These are phyloP conservation scores for Boletus rubescentipes DNA, from an alignment of 768 basidiomycete genomes.

Conservation along the genomic window DNA sequence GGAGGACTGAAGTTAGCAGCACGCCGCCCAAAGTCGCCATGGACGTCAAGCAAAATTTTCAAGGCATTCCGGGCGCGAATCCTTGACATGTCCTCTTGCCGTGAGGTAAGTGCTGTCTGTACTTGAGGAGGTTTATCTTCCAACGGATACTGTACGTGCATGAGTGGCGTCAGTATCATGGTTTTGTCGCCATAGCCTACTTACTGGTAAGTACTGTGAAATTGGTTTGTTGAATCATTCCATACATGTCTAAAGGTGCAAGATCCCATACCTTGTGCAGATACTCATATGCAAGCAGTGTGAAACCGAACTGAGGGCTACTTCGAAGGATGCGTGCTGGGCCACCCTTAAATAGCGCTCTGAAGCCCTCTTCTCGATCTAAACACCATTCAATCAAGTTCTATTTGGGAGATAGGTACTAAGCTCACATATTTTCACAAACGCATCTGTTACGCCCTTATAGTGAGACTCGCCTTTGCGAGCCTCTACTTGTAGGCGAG, in stretches of 20 bases:
- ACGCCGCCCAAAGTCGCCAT: slow-evolving; percentile 81
- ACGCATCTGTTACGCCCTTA: slow-evolving; percentile 86
- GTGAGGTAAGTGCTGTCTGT: slow-evolving; percentile 68
- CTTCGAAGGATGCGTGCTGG: slow-evolving; percentile 84
- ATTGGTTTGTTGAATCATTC: neutral
- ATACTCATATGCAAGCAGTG: slow-evolving; percentile 77
- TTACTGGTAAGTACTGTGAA: slow-evolving; percentile 34
- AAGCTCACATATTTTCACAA: slow-evolving; percentile 81
- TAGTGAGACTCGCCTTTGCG: slow-evolving; percentile 89
- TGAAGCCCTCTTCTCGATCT: slow-evolving; percentile 89
- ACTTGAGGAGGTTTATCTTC: slow-evolving; percentile 63
- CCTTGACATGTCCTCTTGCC: slow-evolving; percentile 80
- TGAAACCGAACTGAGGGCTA: slow-evolving; percentile 95
- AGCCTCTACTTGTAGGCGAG: slow-evolving; percentile 90
- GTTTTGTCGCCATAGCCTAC: slow-evolving; percentile 4
- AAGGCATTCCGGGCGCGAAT: slow-evolving; percentile 93
- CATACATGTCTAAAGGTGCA: neutral
- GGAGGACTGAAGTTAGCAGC: slow-evolving; percentile 38
- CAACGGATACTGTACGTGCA: slow-evolving; percentile 71
- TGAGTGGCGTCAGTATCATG: slow-evolving; percentile 1
- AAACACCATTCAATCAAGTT: slow-evolving; percentile 2
- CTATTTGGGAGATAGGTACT: slow-evolving; percentile 3
- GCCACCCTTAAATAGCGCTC: slow-evolving; percentile 90
- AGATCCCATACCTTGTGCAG: slow-evolving; percentile 54
- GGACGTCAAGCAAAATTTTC: slow-evolving; percentile 86